Base-by-base conservation (phyloP, 306 rosid species). In the Dalbergia oliveri region DNA sequence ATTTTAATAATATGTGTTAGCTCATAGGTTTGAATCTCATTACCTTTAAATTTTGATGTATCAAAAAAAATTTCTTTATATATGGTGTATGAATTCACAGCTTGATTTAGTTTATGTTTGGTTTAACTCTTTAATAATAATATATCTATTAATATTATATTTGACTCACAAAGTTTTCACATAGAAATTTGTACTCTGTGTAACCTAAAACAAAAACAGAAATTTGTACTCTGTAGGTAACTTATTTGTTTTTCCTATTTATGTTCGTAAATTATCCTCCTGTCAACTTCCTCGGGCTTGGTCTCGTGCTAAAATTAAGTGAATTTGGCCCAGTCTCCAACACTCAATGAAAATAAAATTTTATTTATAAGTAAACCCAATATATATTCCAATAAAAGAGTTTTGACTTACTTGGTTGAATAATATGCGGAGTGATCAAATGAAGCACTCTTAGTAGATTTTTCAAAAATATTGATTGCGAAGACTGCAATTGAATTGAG, bases 351-450 rank as follows among this genome's bases (percentile, higher is more conserved):
- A 73, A 56, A 16, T 5, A 18, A 72, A 56, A 8, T 21, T 35
- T 39, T 19, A 59, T 59, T 43, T 59, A 7, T 11, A 49, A 14
- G 15, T 49, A 16, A 76, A 63, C 63, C 37, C 53, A 49, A 34
- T 34, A 43, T 23, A 63, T 11, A 34, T 64, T 18, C 64, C 64
- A 50, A 33, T 49, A 50, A 26, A 51, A 76, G 0, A 34, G 34
- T 76, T 62, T 76, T 63, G 80, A 76, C 72, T 19, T 76, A 33
- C 44, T 76, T 76, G 9, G 15, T 35, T 37, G 60, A 37, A 51
- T 66, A 53, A 77, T 41, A 1, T 10, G 12, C 4, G 33, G n/a
- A 34, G 62, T 64, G 50, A 31, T 61, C 47, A 43, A 6, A 50
- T 33, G 79, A 74, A 26, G 13, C 2, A 12, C 54, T 63, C 62